Base-by-base conservation (phyloP, 306 rosid species). In the Cyamopsis tetragonoloba region DNA sequence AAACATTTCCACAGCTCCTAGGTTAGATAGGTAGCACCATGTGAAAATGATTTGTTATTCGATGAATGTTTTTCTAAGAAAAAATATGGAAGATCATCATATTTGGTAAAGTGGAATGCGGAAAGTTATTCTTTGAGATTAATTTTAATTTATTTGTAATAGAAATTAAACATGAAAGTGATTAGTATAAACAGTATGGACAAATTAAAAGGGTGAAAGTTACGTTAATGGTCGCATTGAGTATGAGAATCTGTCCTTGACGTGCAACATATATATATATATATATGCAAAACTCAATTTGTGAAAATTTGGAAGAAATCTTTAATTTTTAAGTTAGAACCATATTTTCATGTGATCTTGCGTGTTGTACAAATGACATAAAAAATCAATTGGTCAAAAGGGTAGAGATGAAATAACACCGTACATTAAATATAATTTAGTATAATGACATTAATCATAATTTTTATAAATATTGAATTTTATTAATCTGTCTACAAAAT, bases 51-150 rank as follows among this genome's bases (percentile, higher is more conserved):
- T 64, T 22, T 51, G 55, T 59, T 34, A 68, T 60, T 60, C 75
- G 41, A 24, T 7, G 23, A 37, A 7, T 7, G 8, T 8, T 60
- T 20, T 35, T 15, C 51, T 32, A 4, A 4, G 5, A 28, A 44
- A 49, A 55, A 35, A 34, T 11, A 9, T 44, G 23, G 35, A 47
- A 75, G 28, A 49, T 47, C 37, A 23, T 43, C 9, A 66, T 66
- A 47, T 74, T 38, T 59, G 55, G 30, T 38, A 66, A 75, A 67
- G 63, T 67, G 69, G 74, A 46, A 67, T 59, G 19, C 58, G 69
- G 56, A 22, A 17, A 70, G 24, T 26, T 26, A 69, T 69, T 76
- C 20, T 44, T 22, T 5, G 5, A 58, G 37, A 14, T 38, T 39
- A n/a, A n/a, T n/a, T n/a, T n/a, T n/a, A n/a, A n/a, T n/a, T n/a